Evolutionary conservation across 805 yeast species (phyloP).

Genomic region (Cyberlindnera nakhonratchasimensis): DNA sequence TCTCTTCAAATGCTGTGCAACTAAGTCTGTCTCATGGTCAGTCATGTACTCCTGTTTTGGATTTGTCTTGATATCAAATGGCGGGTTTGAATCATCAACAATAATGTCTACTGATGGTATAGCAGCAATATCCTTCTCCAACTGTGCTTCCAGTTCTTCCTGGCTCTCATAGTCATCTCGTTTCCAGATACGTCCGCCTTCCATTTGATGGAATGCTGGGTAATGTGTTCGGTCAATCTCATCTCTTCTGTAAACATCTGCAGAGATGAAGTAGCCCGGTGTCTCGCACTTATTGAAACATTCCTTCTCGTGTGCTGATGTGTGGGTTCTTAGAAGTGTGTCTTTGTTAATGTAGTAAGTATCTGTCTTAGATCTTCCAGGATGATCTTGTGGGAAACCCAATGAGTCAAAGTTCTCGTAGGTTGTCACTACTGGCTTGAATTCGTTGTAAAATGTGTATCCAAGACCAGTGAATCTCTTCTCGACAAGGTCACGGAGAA

Average conservation of each 20-base stretch:
- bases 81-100: constrained; percentile 71
- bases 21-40: constrained; percentile 61
- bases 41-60: constrained; percentile 82
- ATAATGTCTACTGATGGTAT: constrained; percentile 67
- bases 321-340: constrained; percentile 81
- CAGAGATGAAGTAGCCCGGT: constrained; percentile 88
- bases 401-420: constrained; percentile 86
- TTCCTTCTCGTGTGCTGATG: constrained; percentile 93
- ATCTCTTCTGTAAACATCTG: constrained; percentile 94
- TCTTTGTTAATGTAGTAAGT: constrained; percentile 83
- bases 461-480: constrained; percentile 60
- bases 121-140: constrained; percentile 55
- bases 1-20: constrained; percentile 76
- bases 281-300: constrained; percentile 66
- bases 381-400: constrained; percentile 90
- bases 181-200: constrained; percentile 89
- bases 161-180: constrained; percentile 35
- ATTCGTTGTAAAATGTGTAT: constrained; percentile 73
- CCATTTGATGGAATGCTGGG: constrained; percentile 97
- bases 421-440: constrained; percentile 78
- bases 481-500: constrained; percentile 72
- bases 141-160: constrained; percentile 38
- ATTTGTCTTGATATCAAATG: constrained; percentile 51
- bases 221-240: constrained; percentile 95
- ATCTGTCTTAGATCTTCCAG: constrained; percentile 88